Evolutionary conservation across 768 basidiomycete genomes (phyloP).

Genomic region (Mycena galericulata): DNA sequence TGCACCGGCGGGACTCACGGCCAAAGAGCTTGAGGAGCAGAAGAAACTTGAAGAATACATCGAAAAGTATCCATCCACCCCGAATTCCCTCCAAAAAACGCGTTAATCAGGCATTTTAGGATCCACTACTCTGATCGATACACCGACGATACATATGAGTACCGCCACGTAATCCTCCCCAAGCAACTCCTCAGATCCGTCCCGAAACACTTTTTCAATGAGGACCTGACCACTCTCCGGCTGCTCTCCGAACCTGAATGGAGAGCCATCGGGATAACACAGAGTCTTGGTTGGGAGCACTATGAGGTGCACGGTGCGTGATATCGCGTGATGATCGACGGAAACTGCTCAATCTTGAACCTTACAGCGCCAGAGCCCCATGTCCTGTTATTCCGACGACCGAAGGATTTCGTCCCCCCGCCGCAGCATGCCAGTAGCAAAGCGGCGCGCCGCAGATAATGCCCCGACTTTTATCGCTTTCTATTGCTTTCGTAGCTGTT

Average conservation of each 20-base stretch:
- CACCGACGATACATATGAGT: constrained; percentile 93
- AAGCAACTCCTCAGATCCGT: constrained; percentile 95
- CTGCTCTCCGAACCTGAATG: constrained; percentile 91
- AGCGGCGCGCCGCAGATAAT: constrained; percentile 32
- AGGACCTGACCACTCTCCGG: constrained; percentile 80
- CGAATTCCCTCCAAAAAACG: constrained; percentile 24
- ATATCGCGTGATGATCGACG: constrained; percentile 2
- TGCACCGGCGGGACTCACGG: not conserved
- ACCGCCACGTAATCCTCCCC: constrained; percentile 96
- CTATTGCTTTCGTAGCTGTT: constrained; percentile 20
- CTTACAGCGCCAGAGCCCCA: constrained; percentile 88
- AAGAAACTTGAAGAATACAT: constrained; percentile 81
- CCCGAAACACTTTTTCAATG: constrained; percentile 87
- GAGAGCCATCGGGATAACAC: constrained; percentile 96
- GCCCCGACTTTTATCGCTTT: not conserved
- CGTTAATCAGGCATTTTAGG: constrained; percentile 53
- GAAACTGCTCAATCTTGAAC: not conserved
- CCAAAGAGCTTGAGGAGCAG: constrained; percentile 53
- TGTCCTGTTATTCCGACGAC: constrained; percentile 91
- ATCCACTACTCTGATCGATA: constrained; percentile 95
- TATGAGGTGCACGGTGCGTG: constrained; percentile 93
- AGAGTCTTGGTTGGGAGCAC: constrained; percentile 97
- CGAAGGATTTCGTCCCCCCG: constrained; percentile 73
- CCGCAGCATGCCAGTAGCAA: constrained; percentile 52
- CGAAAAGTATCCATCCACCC: constrained; percentile 65